A percentile compares a stretch with the other conserved stretches of the same genome.
Conservation (phyloP, 2,329 filamentous ascomycete genomes). For the Fusarium denticulatum region DNA sequence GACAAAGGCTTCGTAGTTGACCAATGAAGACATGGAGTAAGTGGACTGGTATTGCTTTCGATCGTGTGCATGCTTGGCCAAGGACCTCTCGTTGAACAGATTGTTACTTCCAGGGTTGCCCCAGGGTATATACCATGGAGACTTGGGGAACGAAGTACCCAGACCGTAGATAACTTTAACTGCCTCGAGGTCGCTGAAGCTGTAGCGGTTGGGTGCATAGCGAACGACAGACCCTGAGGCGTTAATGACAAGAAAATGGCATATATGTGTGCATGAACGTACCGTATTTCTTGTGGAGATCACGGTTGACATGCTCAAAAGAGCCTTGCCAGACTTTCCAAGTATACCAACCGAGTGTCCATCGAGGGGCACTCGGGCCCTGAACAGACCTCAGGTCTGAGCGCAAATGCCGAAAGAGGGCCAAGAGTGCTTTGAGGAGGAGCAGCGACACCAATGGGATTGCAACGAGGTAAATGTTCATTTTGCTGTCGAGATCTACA, state of each 20-base stretch:
- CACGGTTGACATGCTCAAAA: background rate
- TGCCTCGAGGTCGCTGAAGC: slow-evolving; percentile 53
- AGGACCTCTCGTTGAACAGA: slow-evolving; percentile 17
- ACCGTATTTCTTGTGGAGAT: background rate
- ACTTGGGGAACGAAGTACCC: slow-evolving; percentile 11
- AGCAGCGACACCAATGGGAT: background rate
- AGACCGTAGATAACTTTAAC: slow-evolving; percentile 49
- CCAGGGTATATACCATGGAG: background rate
- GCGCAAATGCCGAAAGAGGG: background rate
- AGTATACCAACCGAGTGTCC: background rate
- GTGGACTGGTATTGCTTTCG: slow-evolving; percentile 41
- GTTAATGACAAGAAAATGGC: background rate
- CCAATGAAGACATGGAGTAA: slow-evolving; percentile 48
- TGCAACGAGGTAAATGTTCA: background rate
- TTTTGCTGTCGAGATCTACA: fast-evolving
- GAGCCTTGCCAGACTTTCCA: background rate
- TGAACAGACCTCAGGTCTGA: background rate
- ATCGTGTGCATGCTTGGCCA: slow-evolving; percentile 38
- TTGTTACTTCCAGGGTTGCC: background rate
- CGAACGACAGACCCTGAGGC: slow-evolving; percentile 49
- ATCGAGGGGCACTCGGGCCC: background rate
- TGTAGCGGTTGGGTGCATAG: slow-evolving; percentile 59
- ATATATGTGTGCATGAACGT: no score
- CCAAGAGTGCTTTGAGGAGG: background rate
- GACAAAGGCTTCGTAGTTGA: slow-evolving; percentile 49